Percentiles rank a stretch among this genome's conserved stretches.
Evolutionary conservation across 2,329 filamentous ascomycete genomes (phyloP).

Genomic region (Pyricularia sp.): DNA sequence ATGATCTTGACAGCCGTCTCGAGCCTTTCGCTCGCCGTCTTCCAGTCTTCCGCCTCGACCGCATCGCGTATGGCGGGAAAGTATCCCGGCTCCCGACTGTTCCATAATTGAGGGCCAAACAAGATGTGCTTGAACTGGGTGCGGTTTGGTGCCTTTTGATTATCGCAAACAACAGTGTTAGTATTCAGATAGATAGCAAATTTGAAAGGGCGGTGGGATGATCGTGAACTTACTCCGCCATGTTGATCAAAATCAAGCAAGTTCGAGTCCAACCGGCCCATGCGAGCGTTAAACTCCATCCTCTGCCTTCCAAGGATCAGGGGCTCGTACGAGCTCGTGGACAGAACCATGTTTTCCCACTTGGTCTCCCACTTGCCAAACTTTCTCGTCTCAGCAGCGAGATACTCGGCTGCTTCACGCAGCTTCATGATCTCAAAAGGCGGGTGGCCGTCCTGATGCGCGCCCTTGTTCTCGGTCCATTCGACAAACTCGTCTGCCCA

Average conservation of each 20-base stretch:
- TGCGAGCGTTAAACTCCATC: slow-evolving; percentile 67
- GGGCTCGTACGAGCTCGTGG: slow-evolving; percentile 67
- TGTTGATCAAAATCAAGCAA: slow-evolving; percentile 65
- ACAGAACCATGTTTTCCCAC: slow-evolving; percentile 67
- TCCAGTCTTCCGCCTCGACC: slow-evolving; percentile 63
- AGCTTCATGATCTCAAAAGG: slow-evolving; percentile 49
- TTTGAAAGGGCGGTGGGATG: neutral
- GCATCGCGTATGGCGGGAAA: slow-evolving; percentile 85
- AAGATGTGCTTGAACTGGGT: slow-evolving; percentile 92
- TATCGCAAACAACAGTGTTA: neutral
- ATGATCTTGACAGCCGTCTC: slow-evolving; percentile 64
- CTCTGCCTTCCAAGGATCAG: slow-evolving; percentile 56
- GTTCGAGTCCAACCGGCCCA: slow-evolving; percentile 74
- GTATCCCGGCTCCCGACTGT: slow-evolving; percentile 54
- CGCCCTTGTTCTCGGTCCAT: slow-evolving; percentile 26
- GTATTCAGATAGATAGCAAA: neutral
- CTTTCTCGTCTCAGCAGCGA: slow-evolving; percentile 48
- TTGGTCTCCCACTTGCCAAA: slow-evolving; percentile 69
- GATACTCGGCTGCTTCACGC: slow-evolving; percentile 49
- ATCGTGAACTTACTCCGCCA: slow-evolving; percentile 59
- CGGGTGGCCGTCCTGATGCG: slow-evolving; percentile 20
- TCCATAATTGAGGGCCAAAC: slow-evolving; percentile 76
- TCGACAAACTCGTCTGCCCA: slow-evolving; percentile 37
- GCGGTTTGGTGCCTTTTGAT: slow-evolving; percentile 62
- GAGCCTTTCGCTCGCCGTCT: slow-evolving; percentile 55